Percentiles rank a stretch among this genome's conserved stretches.
These are phyloP conservation scores for Cubamyces sp. DNA, from an alignment of 768 basidiomycete species.

Conservation along the genomic window DNA sequence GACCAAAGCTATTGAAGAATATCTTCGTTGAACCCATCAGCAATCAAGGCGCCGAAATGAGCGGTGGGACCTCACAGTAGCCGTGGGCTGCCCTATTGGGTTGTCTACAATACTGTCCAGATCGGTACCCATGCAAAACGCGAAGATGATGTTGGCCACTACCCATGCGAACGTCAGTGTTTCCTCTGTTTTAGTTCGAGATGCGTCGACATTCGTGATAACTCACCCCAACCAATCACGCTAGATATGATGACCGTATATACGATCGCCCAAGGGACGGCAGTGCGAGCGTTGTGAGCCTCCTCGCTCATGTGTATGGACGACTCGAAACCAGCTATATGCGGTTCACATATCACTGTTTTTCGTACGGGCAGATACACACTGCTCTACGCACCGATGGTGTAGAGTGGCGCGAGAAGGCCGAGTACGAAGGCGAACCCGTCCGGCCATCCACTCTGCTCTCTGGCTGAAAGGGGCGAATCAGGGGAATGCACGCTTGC, in stretches of 20 bases:
- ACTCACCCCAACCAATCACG: conserved; percentile 57
- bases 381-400: conserved; percentile 23
- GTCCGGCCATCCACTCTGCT: conserved; percentile 47
- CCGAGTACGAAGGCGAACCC: conserved; percentile 56
- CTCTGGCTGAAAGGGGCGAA: conserved; percentile 32
- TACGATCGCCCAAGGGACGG: conserved; percentile 67
- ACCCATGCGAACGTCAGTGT: too few relatives aligned
- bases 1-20: conserved; percentile 39
- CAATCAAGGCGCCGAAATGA: too few relatives aligned
- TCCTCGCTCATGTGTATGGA: conserved; percentile 66
- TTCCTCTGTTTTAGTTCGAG: too few relatives aligned
- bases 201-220: too few relatives aligned
- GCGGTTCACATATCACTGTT: too few relatives aligned
- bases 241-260: conserved; percentile 52
- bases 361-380: too few relatives aligned
- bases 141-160: conserved; percentile 60
- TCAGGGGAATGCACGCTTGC: not conserved
- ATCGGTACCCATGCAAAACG: conserved; percentile 63
- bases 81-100: conserved; percentile 58
- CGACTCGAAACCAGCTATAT: conserved; percentile 44
- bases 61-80: conserved; percentile 42
- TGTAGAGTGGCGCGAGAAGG: conserved; percentile 55
- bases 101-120: conserved; percentile 45
- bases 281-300: conserved; percentile 59
- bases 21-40: conserved; percentile 17